A percentile compares a stretch with the other conserved stretches of the same genome.
Evolutionary conservation across 169 alveolate genomes (phyloP).

Genomic region (Perkinsus chesapeaki): DNA sequence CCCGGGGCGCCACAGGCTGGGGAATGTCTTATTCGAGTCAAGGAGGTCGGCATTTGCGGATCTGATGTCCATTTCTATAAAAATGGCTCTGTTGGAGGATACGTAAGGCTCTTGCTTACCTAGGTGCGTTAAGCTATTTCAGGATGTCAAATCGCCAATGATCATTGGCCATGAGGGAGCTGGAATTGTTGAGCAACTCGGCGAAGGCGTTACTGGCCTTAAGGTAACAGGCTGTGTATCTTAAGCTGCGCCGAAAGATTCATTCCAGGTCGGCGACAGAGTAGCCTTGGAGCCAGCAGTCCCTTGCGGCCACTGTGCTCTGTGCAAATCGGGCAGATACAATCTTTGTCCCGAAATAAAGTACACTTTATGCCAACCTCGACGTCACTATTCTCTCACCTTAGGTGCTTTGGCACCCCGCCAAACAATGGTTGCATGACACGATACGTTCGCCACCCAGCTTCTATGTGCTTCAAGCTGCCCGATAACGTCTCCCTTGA

Average conservation of each 20-base stretch:
- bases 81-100: neutral
- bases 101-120: no score
- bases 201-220: neutral
- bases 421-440: neutral
- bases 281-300: constrained; percentile 10
- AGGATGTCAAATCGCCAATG: neutral
- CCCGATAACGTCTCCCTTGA: neutral
- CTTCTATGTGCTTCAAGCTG: constrained; percentile 1
- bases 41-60: neutral
- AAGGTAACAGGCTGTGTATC: neutral
- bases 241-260: neutral
- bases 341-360: neutral
- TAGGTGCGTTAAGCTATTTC: neutral
- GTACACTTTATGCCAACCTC: neutral
- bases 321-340: neutral
- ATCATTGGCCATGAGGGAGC: neutral
- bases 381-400: neutral
- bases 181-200: neutral
- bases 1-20: neutral
- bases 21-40: neutral
- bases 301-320: constrained; percentile 2
- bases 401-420: neutral
- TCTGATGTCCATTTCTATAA: constrained; percentile 1
- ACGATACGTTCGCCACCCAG: constrained; percentile 5
- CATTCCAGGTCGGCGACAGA: neutral